These are phyloP conservation scores for Funneliformis geosporum DNA, from an alignment of 192 early-diverging fungal genomes.

Conservation along the genomic window DNA sequence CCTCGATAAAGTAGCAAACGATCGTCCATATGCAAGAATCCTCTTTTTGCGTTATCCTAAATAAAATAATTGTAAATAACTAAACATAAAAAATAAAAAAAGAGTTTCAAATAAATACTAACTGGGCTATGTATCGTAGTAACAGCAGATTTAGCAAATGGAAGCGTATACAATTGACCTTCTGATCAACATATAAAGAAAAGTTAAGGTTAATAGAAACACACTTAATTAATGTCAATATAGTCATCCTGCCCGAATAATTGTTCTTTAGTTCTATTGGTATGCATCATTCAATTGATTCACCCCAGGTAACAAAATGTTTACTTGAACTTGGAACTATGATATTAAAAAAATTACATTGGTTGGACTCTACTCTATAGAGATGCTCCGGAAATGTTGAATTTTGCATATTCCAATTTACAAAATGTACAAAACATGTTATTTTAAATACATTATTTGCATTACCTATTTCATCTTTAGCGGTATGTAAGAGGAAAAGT, in stretches of 20 bases:
- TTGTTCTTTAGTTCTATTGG: too few species aligned
- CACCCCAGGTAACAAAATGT: too few species aligned
- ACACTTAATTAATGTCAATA: not conserved
- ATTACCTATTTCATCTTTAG: constrained; percentile 12
- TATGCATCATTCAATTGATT: too few species aligned
- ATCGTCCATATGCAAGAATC: constrained; percentile 70
- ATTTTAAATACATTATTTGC: not conserved
- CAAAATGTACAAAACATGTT: not conserved
- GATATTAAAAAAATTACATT: too few species aligned
- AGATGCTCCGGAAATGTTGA: too few species aligned
- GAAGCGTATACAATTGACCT: constrained; percentile 51
- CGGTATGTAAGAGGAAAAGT: constrained; percentile 63
- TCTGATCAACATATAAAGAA: constrained; percentile 5
- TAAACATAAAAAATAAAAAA: not conserved
- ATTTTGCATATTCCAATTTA: not conserved
- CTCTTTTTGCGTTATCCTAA: constrained; percentile 57
- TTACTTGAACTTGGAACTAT: too few species aligned
- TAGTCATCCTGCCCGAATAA: too few species aligned
- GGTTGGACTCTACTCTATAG: too few species aligned
- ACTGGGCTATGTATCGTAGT: constrained; percentile 44
- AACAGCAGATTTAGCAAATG: constrained; percentile 60
- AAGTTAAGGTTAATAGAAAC: not conserved
- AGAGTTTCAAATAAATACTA: constrained; percentile 8
- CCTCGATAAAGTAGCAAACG: constrained; percentile 67
- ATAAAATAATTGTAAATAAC: not conserved